Base-by-base conservation (phyloP, 306 rosid species). In the Rubus parviflorus region DNA sequence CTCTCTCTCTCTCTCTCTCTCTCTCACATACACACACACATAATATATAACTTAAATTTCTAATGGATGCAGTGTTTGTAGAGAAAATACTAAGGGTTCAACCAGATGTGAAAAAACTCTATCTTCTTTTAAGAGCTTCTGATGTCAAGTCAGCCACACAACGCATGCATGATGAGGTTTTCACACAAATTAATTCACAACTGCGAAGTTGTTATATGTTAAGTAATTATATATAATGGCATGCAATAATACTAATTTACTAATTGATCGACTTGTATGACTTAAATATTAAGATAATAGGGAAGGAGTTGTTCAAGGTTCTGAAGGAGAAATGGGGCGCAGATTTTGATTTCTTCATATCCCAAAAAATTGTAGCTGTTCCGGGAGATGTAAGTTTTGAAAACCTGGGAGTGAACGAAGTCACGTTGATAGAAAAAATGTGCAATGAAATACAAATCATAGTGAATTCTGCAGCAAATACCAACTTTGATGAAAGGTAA, bases 401-500 rank as follows among this genome's bases (percentile, higher is more conserved):
- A 11, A 69, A 82, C 17, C 68, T 84, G 5, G 88, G 87, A 51
- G 4, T 88, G 0, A 57, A 80, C 22, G 85, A 84, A 53, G 62
- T 12, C 15, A n/a, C 67, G 7, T 56, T 86, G 6, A 42, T 60
- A 25, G 75, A 37, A 64, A 22, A 72, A 42, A 77, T 83, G 68
- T 71, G 69, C 4, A 20, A 75, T 60, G 78, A 75, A 16, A 38
- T 80, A 63, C 77, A 88, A 8, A 0, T 81, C n/a, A 65, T 86
- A 49, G 66, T 88, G 1, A 62, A 82, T 25, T 81, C 43, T 5
- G 87, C 89, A 3, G 89, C 85, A 19, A 42, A 83, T 8, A 86
- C 92, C 37, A 78, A 68, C 10, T 88, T 88, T 75, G 74, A 86
- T 9, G 89, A 86, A 48, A 82, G 89, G 88, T 81, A 54, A 17